Base-by-base conservation (phyloP, 768 basidiomycete genomes). In the Phanerodontia chrysosporium region DNA sequence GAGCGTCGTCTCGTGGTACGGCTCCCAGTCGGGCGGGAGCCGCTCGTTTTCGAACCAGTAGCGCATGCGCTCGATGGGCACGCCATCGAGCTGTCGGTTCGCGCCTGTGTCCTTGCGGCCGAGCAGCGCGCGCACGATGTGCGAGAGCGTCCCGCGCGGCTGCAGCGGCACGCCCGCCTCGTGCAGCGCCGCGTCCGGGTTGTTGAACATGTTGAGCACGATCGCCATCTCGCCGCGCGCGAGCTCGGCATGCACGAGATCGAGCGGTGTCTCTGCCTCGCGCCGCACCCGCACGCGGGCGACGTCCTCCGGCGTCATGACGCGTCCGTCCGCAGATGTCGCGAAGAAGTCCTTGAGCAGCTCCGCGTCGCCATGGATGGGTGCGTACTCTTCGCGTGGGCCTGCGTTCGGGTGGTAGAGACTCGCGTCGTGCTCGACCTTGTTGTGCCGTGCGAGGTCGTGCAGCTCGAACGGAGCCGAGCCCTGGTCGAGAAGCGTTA, bases 211-310 rank as follows among this genome's bases (percentile, higher is more conserved):
- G 0, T 83, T 84, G 14, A 86, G 72, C 8, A 86, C 80, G 52
- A 87, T 80, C 0, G 80, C 83, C 76, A 87, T 83, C 70, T 89
- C 86, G 18, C 85, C 86, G 2, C 85, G 77, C 1, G 86, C 86
- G 55, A 87, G 79, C 70, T 85, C 83, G 1, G 78, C 76, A 60
- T 84, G 83, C 3, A 83, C 42, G 3, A 64, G 53, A 51, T 79
- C 78, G 27, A 87, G 65, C 0, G 74, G 72, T 18, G 14, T 25
- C 8, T 70, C 80, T 30, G 73, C 66, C 62, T 87, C 84, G 24
- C 86, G 72, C 52, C 82, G 74, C 2, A 83, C 68, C 2, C 86
- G 76, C 9, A 80, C 76, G 22, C 76, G 72, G 1, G 80, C 83
- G 14, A 86, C 75, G 59, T 70, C 72, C 58, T 76, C 72, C 27